A percentile compares a stretch with the other conserved stretches of the same genome.
Evolutionary conservation across 2,329 filamentous ascomycete genomes (phyloP).

Genomic region (Colletotrichum sp.): DNA sequence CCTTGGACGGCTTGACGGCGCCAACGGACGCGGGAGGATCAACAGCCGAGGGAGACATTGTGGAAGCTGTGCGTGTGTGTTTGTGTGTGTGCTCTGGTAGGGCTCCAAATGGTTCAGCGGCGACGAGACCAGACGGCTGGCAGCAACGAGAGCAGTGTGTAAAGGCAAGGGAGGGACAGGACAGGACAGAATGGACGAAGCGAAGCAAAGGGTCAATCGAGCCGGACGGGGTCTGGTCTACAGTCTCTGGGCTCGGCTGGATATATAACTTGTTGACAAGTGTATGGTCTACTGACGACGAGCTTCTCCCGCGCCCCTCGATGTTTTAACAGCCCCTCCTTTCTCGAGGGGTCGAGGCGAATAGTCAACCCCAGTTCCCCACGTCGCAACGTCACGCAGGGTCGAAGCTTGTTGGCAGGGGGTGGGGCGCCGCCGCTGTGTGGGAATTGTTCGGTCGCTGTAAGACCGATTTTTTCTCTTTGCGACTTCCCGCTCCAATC

Average conservation of each 20-base stretch:
- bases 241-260: neutral
- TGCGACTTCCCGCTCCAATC: constrained; percentile 21
- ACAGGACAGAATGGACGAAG: neutral
- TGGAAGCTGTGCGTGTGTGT: constrained; percentile 5
- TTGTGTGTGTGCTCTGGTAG: neutral
- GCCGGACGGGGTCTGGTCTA: neutral
- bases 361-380: constrained; percentile 19
- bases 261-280: constrained; percentile 6
- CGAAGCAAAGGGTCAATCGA: neutral
- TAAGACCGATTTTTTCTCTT: constrained; percentile 22
- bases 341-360: constrained; percentile 7
- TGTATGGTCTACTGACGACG: neutral
- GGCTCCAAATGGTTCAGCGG: neutral
- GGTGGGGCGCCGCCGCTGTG: constrained; percentile 12
- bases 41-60: constrained; percentile 40
- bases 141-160: neutral
- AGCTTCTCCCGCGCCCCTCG: neutral
- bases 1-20: constrained; percentile 62
- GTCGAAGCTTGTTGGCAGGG: constrained; percentile 24
- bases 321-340: constrained; percentile 14
- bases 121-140: neutral
- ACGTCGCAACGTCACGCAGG: constrained; percentile 23
- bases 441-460: constrained; percentile 24
- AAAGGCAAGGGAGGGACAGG: neutral
- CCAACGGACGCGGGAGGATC: constrained; percentile 26